Conservation (phyloP, 352 stramenopile species). For the Globisporangium carolinianum region DNA sequence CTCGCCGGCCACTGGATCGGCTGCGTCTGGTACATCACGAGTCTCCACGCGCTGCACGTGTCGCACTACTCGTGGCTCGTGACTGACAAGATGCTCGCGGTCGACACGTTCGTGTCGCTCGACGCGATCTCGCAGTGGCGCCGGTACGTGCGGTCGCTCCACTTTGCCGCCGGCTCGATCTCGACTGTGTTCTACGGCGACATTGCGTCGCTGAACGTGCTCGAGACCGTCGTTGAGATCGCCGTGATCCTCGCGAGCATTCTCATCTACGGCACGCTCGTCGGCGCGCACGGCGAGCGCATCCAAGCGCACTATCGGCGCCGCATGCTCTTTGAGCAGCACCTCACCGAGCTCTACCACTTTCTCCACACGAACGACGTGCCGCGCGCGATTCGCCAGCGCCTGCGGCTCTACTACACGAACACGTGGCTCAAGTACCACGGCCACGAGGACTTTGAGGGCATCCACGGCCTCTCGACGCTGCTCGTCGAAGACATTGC, state of each 20-base stretch:
- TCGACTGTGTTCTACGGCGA: conserved; percentile 69
- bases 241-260: conserved; percentile 57
- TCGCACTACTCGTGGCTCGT: conserved; percentile 56
- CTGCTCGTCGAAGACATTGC: conserved; percentile 60
- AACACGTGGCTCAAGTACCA: conserved; percentile 68
- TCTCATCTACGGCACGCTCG: conserved; percentile 62
- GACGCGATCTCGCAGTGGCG: conserved; percentile 30
- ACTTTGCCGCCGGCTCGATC: conserved; percentile 59
- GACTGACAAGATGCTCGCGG: conserved; percentile 40
- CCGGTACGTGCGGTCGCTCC: conserved; percentile 46
- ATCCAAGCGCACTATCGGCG: conserved; percentile 61
- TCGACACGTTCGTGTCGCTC: conserved; percentile 36
- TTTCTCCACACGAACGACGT: conserved; percentile 58
- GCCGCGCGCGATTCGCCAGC: conserved; percentile 34
- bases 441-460: conserved; percentile 51
- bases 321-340: conserved; percentile 65
- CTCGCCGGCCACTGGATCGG: conserved; percentile 63
- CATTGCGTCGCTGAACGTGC: conserved; percentile 52
- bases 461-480: conserved; percentile 46
- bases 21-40: conserved; percentile 53
- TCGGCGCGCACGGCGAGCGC: conserved; percentile 49
- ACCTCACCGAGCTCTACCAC: conserved; percentile 52
- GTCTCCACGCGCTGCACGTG: conserved; percentile 32
- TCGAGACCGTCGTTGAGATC: conserved; percentile 53
- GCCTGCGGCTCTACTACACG: conserved; percentile 53